phyloP scores from a whole-genome alignment of 2,329 filamentous ascomycete genomes.

The Neurospora sp. region DNA sequence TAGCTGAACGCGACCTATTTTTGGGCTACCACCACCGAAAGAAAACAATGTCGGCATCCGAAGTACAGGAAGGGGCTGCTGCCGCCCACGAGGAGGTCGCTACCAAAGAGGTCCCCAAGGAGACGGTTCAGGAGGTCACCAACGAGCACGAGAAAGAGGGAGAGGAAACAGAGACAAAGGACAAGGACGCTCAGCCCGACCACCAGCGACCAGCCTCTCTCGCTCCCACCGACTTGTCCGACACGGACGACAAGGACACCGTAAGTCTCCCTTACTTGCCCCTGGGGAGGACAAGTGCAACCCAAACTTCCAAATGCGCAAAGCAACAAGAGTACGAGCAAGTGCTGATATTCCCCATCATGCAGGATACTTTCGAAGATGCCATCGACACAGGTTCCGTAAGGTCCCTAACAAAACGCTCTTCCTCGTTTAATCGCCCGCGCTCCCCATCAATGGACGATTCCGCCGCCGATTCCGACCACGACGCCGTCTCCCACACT shows the following conservation, averaged over 20 bases:
- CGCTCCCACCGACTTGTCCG: not conserved
- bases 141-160: not conserved
- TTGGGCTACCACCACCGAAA: not conserved
- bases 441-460: slow-evolving; percentile 18
- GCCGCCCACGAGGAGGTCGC: not conserved
- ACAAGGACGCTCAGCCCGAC: not conserved
- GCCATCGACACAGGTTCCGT: slow-evolving; percentile 57
- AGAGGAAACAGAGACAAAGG: not conserved
- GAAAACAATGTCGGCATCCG: not conserved
- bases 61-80: not conserved
- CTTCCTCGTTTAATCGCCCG: slow-evolving; percentile 25
- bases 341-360: not conserved
- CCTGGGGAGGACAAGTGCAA: not conserved
- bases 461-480: slow-evolving; percentile 16
- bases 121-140: not conserved
- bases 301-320: not conserved
- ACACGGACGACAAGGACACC: not conserved
- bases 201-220: not conserved
- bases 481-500: slow-evolving; percentile 18
- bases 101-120: not conserved
- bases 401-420: slow-evolving; percentile 52
- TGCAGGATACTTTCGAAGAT: slow-evolving; percentile 74
- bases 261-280: not conserved
- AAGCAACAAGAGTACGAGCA: not conserved
- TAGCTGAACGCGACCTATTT: not conserved